Percentiles rank a stretch among this genome's conserved stretches.
Conservation (phyloP, 164 flowering plant species). For the Magnolia sinica region DNA sequence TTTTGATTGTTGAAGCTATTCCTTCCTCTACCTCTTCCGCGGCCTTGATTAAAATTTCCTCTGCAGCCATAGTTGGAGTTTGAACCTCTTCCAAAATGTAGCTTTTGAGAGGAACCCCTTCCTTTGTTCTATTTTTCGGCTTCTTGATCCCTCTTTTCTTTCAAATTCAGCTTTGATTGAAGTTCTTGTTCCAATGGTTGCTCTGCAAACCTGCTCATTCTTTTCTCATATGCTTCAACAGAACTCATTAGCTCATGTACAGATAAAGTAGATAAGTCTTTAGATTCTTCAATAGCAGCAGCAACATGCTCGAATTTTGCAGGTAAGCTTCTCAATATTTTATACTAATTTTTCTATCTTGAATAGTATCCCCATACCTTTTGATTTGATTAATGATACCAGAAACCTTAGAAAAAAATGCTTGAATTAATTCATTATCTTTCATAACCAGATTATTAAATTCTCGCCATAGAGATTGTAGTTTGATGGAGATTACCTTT, state of each 20-base stretch:
- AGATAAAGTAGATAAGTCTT: background rate
- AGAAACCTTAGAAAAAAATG: constrained; percentile 11
- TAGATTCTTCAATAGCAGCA: constrained; percentile 18
- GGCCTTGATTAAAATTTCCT: background rate
- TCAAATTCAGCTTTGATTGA: background rate
- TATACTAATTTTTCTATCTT: constrained; percentile 10
- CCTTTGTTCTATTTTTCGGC: no score
- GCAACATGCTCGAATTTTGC: constrained; percentile 13
- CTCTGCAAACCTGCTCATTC: background rate
- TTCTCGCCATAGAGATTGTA: constrained; percentile 16
- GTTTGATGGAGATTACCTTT: constrained; percentile 17
- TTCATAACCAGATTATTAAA: constrained; percentile 17
- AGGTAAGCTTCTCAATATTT: constrained; percentile 11
- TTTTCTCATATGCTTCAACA: constrained; percentile 13
- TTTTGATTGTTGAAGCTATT: background rate
- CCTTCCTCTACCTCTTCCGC: background rate
- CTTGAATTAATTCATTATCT: constrained; percentile 12
- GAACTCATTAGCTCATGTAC: constrained; percentile 8
- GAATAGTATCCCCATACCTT: constrained; percentile 8
- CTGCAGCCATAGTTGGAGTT: no score
- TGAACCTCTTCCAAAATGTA: background rate
- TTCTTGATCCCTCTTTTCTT: no score
- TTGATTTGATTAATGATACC: constrained; percentile 17
- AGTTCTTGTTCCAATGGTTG: no score
- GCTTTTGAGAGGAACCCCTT: background rate